Conservation (phyloP, 805 yeast species). For the Metschnikowia proteae region DNA sequence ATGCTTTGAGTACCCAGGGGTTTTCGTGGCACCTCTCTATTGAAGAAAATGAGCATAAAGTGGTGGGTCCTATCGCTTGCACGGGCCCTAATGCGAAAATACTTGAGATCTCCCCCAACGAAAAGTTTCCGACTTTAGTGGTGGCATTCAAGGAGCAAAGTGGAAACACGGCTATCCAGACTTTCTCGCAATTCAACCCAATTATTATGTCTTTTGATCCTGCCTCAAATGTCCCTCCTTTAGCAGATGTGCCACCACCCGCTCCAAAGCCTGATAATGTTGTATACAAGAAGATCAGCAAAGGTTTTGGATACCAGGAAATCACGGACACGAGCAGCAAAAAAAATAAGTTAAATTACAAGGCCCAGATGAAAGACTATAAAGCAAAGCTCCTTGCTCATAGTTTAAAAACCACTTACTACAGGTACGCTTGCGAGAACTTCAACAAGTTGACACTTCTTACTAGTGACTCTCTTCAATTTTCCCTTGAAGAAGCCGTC, state of each 20-base stretch:
- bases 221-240: background rate
- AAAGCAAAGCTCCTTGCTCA: conserved; percentile 1
- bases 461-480: conserved; percentile 7
- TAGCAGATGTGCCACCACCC: conserved; percentile 7
- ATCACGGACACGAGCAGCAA: conserved; percentile 7
- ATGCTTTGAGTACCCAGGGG: conserved; percentile 1
- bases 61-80: conserved; percentile 10
- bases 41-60: background rate
- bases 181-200: conserved; percentile 14
- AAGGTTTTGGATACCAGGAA: conserved; percentile 16
- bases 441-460: conserved; percentile 13
- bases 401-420: conserved; percentile 5
- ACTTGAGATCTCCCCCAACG: conserved; percentile 2
- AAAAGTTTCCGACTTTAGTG: conserved; percentile 6
- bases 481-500: background rate
- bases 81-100: conserved; percentile 6
- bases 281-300: conserved; percentile 8
- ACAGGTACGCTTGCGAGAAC: conserved; percentile 6
- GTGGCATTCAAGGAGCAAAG: background rate
- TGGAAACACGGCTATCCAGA: conserved; percentile 5
- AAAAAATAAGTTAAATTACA: background rate
- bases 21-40: background rate
- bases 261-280: background rate
- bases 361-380: conserved; percentile 3
- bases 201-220: conserved; percentile 6